These are phyloP conservation scores for Fusarium veterinarium DNA, from an alignment of 2,329 filamentous ascomycete genomes.

Conservation along the genomic window DNA sequence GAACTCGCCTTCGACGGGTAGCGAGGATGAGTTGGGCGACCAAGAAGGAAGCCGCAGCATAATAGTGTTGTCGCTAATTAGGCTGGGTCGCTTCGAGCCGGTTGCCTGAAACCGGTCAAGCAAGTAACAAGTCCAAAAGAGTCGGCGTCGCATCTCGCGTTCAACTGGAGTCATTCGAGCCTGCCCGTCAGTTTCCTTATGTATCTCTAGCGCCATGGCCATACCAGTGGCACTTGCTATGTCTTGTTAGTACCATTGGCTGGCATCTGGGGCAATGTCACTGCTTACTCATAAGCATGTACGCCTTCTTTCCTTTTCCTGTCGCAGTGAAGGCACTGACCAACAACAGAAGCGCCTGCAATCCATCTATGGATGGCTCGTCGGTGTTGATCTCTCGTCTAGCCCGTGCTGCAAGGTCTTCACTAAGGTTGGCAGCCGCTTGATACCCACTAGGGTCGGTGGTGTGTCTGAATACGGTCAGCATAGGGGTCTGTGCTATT, in stretches of 20 bases:
- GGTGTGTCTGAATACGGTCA: conserved; percentile 65
- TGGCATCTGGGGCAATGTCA: background rate
- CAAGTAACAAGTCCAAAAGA: conserved; percentile 91
- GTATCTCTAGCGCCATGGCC: conserved; percentile 83
- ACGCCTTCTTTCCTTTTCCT: conserved; percentile 85
- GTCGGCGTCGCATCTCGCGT: conserved; percentile 78
- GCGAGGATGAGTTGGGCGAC: conserved; percentile 69
- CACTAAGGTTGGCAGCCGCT: conserved; percentile 73
- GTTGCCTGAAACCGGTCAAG: conserved; percentile 86
- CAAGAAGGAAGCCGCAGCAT: conserved; percentile 80
- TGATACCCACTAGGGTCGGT: conserved; percentile 75
- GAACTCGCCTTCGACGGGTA: conserved; percentile 80
- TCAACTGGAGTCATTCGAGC: conserved; percentile 73
- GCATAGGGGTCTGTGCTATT: background rate
- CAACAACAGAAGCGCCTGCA: conserved; percentile 81
- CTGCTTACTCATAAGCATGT: conserved; percentile 81
- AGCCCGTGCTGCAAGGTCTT: conserved; percentile 78
- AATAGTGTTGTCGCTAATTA: conserved; percentile 82
- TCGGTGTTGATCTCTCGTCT: conserved; percentile 80
- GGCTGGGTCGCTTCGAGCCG: conserved; percentile 83
- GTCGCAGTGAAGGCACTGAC: conserved; percentile 80
- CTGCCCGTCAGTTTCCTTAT: conserved; percentile 77
- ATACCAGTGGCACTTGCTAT: conserved; percentile 81
- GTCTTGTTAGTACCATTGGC: conserved; percentile 48
- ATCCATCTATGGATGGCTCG: conserved; percentile 80